Base-by-base conservation (phyloP, 192 early-diverging fungal genomes). In the Backusella tuberculispora region DNA sequence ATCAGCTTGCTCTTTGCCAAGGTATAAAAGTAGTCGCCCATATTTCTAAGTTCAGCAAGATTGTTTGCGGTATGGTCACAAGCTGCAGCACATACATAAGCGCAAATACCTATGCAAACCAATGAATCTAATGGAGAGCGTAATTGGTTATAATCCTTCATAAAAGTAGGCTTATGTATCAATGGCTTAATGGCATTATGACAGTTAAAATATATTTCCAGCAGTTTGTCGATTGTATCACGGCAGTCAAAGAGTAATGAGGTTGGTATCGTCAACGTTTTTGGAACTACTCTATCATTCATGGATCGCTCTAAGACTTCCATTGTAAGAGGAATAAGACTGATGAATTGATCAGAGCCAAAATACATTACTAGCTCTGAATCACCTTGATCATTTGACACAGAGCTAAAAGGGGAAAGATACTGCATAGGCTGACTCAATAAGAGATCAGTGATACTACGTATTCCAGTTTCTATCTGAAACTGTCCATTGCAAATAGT, bases 381-480 rank as follows among this genome's bases (percentile, higher is more conserved):
- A 19, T 19, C 19, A 2, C 50, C 50, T 53, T 53, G 50, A 53
- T 53, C 50, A 53, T 53, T 19, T 53, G 50, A 19, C 10, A 24
- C 7, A 9, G n/a, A 19, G 19, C 19, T 53, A 1, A 53, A 19
- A 3, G 50, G 50, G 50, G 50, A 53, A 53, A 53, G 50, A 0
- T 53, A 53, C 7, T 21, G 50, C 9, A 53, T 53, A 4, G 50
- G 50, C 9, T 53, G 50, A 1, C 9, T 19, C 50, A 53, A 7
- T 9, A 53, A 53, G n/a, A 53, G 50, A n/a, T 53, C 50, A 24
- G n/a, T 53, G 50, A 53, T 53, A 21, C 19, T 53, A 24, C 50
- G 50, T 53, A 53, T 53, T 53, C 50, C 50, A 19, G 50, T 53
- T 53, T 53, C 50, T n/a, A 53, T 24, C 50, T 53, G 50, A n/a